Percentiles rank a stretch among this genome's conserved stretches.
phyloP scores from a whole-genome alignment of 2,329 filamentous ascomycete genomes.

The Lecanicillium sp. region DNA sequence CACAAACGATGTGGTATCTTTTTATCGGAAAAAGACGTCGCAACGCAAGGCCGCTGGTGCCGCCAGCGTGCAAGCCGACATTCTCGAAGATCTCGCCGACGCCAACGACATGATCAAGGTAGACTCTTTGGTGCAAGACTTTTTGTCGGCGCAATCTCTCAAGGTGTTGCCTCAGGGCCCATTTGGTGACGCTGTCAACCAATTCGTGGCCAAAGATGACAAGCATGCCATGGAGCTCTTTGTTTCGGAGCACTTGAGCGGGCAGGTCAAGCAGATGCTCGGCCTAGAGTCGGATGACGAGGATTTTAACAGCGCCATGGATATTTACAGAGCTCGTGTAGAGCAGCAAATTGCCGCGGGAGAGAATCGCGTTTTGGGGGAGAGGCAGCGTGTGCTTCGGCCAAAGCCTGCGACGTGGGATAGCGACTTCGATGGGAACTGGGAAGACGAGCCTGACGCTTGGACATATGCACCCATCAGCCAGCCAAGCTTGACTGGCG shows the following conservation, averaged over 20 bases:
- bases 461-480: constrained; percentile 24
- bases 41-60: constrained; percentile 26
- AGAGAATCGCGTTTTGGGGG: constrained; percentile 26
- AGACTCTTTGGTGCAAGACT: constrained; percentile 80
- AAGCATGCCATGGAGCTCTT: constrained; percentile 84
- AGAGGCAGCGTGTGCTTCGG: constrained; percentile 46
- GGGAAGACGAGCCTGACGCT: constrained; percentile 69
- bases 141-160: constrained; percentile 76
- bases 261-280: constrained; percentile 63
- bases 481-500: constrained; percentile 7
- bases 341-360: constrained; percentile 66
- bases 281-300: constrained; percentile 54
- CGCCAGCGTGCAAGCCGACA: constrained; percentile 52
- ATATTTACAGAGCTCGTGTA: constrained; percentile 58
- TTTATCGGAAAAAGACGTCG: constrained; percentile 77
- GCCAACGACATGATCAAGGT: constrained; percentile 68
- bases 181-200: constrained; percentile 85
- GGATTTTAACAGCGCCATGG: constrained; percentile 66
- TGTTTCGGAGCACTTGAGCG: constrained; percentile 61
- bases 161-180: constrained; percentile 89
- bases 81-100: constrained; percentile 43
- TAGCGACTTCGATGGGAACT: constrained; percentile 77
- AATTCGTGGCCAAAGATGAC: constrained; percentile 93
- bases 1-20: constrained; percentile 86
- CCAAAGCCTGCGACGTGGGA: constrained; percentile 79